Evolutionary conservation across 148 eudicot species (phyloP), one percentile per base, ranked within the genome.

Genomic region (Dianthus caryophyllus): DNA sequence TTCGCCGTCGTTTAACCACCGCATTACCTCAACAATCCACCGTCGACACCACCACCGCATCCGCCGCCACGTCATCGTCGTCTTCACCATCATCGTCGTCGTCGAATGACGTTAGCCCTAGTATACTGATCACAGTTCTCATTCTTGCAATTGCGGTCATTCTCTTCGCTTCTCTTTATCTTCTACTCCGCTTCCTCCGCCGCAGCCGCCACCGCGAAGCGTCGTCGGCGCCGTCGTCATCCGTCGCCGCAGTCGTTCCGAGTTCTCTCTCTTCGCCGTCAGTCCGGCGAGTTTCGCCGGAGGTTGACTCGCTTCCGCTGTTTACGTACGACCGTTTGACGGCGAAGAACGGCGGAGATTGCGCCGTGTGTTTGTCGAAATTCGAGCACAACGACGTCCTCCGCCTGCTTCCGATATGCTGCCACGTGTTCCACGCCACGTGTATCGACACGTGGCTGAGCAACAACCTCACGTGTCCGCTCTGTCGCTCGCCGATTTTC

Each of bases 391-490:
- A 81, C 1, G 99, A 94, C 76, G 84, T 75, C 59, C 89, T 94
- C 3, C 87, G 97, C 0, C 65, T 94, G 5, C 78, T 94, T 2
- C 97, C 99, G 0, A 61, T 90, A 8, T 90, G 99, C 46, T 94
- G 97, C 63, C 99, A 94, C 73, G 97, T 89, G 0, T 94, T 94
- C 24, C 99, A 94, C 67, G 76, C 77, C 8, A 75, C 51, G 1
- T 94, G 99, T 47, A 85, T 94, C 53, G 99, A 90, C 82, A 64
- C 93, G 43, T 94, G 99, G 99, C 83, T 94, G 0, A 31, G 54
- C n/a, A 18, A 77, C 2, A 86, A 85, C 53, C 82, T 71, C 20
- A 82, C 96, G 0, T 94, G 99, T 73, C 99, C 98, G 1, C 81
- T 89, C 2, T 93, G 96, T 68, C 72, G 98, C 54, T 93, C 98